Percentiles rank a stretch among this genome's conserved stretches.
These are phyloP conservation scores for Wickerhamomyces bisporus DNA, from an alignment of 805 yeast species.

Conservation along the genomic window DNA sequence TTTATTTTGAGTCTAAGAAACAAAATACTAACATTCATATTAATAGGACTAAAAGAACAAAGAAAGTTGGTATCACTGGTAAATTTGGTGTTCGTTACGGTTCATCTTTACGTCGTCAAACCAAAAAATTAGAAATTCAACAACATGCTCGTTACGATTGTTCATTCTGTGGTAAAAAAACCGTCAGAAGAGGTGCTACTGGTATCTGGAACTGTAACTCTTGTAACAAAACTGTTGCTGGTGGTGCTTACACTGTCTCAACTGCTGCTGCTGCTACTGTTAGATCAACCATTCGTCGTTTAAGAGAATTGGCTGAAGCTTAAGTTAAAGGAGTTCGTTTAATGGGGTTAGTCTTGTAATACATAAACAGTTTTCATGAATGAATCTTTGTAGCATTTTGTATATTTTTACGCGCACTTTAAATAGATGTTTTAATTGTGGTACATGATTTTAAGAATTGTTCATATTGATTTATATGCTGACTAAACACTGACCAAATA, in stretches of 20 bases:
- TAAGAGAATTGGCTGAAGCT: conserved; percentile 99
- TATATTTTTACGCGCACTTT: no score
- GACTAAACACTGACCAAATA: no score
- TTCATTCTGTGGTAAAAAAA: conserved; percentile 99
- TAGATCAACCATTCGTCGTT: conserved; percentile 99
- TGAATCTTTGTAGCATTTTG: conserved; percentile 5
- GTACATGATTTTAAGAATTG: no score
- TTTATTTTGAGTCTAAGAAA: not conserved
- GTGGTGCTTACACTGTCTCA: conserved; percentile 22
- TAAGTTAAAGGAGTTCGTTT: conserved; percentile 39
- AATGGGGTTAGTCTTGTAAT: conserved; percentile 8
- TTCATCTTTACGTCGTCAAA: conserved; percentile 99
- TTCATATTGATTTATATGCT: not conserved
- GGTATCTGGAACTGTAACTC: conserved; percentile 99
- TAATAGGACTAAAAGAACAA: conserved; percentile 97
- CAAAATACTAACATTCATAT: conserved; percentile 35
- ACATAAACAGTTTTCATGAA: conserved; percentile 23
- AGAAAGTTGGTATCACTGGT: conserved; percentile 99
- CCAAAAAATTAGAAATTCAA: conserved; percentile 98
- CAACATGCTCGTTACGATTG: conserved; percentile 99
- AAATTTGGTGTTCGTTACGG: conserved; percentile 99
- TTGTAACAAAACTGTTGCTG: conserved; percentile 64
- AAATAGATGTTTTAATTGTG: no score
- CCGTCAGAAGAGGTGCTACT: conserved; percentile 95
- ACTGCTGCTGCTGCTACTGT: conserved; percentile 99